Evolutionary conservation across 345 rosid species (phyloP).

Genomic region (Dipteronia sinensis): DNA sequence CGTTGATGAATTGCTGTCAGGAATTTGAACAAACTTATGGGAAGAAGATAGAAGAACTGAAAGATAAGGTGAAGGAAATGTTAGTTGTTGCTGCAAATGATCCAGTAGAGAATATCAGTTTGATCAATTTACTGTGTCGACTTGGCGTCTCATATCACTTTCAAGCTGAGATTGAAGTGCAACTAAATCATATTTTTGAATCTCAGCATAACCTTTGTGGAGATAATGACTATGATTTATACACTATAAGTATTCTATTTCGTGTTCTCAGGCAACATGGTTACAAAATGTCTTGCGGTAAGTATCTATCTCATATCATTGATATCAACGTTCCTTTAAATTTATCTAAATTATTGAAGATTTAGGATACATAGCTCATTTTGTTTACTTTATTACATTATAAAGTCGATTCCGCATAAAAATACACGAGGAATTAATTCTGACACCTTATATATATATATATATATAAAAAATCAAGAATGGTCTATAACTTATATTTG

Average conservation of each 20-base stretch:
- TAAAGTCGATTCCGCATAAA: too few relatives aligned
- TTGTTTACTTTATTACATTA: too few relatives aligned
- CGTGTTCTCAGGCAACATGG: constrained; percentile 9
- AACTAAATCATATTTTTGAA: not conserved
- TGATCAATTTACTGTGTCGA: not conserved
- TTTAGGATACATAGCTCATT: too few relatives aligned
- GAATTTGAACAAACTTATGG: not conserved
- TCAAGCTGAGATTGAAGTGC: not conserved
- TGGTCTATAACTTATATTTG: not conserved
- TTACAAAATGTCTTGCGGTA: not conserved
- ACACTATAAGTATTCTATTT: not conserved
- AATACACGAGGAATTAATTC: too few relatives aligned
- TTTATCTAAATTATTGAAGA: too few relatives aligned
- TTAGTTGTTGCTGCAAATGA: not conserved
- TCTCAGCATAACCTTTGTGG: not conserved
- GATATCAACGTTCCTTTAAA: too few relatives aligned
- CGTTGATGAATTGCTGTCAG: too few relatives aligned
- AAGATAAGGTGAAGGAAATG: not conserved
- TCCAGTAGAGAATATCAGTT: not conserved
- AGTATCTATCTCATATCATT: not conserved
- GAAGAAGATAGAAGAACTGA: not conserved
- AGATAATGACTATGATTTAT: not conserved
- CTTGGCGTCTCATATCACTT: constrained; percentile 17
- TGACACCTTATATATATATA: too few relatives aligned
- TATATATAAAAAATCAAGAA: not conserved